Conservation (phyloP, 2,329 filamentous ascomycete species). For the Pyrenochaeta sp. region DNA sequence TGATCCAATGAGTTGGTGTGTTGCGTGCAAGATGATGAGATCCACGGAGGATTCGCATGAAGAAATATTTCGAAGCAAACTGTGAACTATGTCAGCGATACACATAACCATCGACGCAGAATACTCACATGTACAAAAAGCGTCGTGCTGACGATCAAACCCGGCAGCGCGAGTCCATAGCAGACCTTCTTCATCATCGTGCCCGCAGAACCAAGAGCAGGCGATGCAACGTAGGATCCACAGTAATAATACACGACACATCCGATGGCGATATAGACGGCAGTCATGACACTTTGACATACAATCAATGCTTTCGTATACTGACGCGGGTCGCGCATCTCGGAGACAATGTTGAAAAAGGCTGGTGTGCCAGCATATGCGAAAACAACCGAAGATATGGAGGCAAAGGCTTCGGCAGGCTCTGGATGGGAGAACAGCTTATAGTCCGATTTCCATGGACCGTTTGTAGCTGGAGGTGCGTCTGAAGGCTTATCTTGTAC, state of each 20-base stretch:
- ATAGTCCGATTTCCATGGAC: constrained; percentile 30
- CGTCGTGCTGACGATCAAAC: constrained; percentile 32
- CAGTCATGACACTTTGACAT: constrained; percentile 68
- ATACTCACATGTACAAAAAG: constrained; percentile 31
- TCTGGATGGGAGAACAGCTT: constrained; percentile 22
- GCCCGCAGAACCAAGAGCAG: constrained; percentile 70
- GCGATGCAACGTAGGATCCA: constrained; percentile 67
- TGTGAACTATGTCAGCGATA: constrained; percentile 6
- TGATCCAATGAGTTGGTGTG: constrained; percentile 32
- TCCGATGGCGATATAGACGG: constrained; percentile 70
- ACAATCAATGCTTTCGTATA: constrained; percentile 61
- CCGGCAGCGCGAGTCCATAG: constrained; percentile 71
- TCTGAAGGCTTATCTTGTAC: constrained; percentile 31
- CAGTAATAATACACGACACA: constrained; percentile 73
- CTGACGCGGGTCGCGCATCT: constrained; percentile 67
- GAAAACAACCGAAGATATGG: constrained; percentile 31
- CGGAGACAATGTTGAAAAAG: constrained; percentile 72
- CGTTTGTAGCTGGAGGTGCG: constrained; percentile 29
- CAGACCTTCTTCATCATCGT: constrained; percentile 67
- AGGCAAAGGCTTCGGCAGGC: constrained; percentile 27
- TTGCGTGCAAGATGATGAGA: constrained; percentile 65
- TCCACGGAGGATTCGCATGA: constrained; percentile 74
- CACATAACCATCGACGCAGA: neutral
- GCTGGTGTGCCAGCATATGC: constrained; percentile 64
- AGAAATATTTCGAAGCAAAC: constrained; percentile 47